Conservation (phyloP, 805 yeast genomes). For the Zygoascus ofunaensis region DNA sequence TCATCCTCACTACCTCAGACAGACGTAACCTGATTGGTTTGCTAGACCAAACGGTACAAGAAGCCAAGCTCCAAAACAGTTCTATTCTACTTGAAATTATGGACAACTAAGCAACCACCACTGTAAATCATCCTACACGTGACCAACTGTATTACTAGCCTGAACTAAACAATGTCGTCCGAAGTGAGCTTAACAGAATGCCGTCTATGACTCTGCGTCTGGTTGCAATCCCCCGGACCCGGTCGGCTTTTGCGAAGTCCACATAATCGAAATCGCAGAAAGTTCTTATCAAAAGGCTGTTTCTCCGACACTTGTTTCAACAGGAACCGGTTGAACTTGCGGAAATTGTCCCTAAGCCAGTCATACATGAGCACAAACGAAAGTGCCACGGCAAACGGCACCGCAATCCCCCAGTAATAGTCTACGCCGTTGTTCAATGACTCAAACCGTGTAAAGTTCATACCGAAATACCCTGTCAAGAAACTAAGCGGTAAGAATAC, state of each 20-base stretch:
- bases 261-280: too few species aligned
- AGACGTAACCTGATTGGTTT: constrained; percentile 47
- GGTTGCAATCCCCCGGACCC: too few species aligned
- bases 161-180: too few species aligned
- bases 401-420: constrained; percentile 42
- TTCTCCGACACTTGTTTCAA: not conserved
- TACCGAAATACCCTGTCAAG: constrained; percentile 54
- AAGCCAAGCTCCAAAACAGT: constrained; percentile 75
- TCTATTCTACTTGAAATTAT: constrained; percentile 57
- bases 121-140: too few species aligned
- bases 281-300: not conserved
- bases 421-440: constrained; percentile 32
- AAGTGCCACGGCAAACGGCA: constrained; percentile 29
- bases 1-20: constrained; percentile 45
- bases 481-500: constrained; percentile 50
- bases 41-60: constrained; percentile 51
- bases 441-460: constrained; percentile 41
- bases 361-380: constrained; percentile 23
- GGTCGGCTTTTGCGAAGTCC: too few species aligned
- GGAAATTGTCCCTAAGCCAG: constrained; percentile 16
- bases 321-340: constrained; percentile 7
- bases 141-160: too few species aligned
- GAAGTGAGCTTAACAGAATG: too few species aligned
- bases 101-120: constrained; percentile 6
- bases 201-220: constrained; percentile 1